Conservation (phyloP, 2,329 filamentous ascomycete species). For the Cladosporium cucumerinum region DNA sequence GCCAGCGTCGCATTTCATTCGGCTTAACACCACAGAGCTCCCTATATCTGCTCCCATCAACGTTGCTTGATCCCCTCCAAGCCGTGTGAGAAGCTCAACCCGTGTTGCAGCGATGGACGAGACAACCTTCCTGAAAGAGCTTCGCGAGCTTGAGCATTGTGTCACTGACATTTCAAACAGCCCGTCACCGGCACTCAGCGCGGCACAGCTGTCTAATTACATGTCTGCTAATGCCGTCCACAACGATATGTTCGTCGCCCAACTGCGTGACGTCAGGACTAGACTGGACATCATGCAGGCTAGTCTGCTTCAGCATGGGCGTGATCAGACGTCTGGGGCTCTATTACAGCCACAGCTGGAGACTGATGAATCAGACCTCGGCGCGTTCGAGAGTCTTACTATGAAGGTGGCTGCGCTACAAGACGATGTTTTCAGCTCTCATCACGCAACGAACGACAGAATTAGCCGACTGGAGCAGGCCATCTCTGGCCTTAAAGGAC, state of each 20-base stretch:
- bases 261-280: conserved; percentile 10
- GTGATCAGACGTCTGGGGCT: not conserved
- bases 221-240: not conserved
- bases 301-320: not conserved
- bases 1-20: not conserved
- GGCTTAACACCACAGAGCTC: not conserved
- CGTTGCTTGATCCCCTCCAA: not conserved
- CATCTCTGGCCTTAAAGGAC: not conserved
- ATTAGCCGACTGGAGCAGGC: not conserved
- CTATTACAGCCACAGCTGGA: not conserved
- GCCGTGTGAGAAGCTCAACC: not conserved
- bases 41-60: not conserved
- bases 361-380: too few relatives aligned
- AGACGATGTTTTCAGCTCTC: not conserved
- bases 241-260: conserved; percentile 5
- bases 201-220: not conserved
- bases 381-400: not conserved
- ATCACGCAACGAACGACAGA: not conserved
- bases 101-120: conserved; percentile 14
- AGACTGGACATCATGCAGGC: conserved; percentile 7
- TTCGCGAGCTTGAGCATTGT: conserved; percentile 12
- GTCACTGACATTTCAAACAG: conserved; percentile 1
- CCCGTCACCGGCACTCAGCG: not conserved
- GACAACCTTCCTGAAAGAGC: conserved; percentile 12
- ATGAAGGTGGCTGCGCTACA: not conserved